Evolutionary conservation across 177 flowering plant species (phyloP), one percentile per base, ranked within the genome.

Genomic region (Vitis hybrid): DNA sequence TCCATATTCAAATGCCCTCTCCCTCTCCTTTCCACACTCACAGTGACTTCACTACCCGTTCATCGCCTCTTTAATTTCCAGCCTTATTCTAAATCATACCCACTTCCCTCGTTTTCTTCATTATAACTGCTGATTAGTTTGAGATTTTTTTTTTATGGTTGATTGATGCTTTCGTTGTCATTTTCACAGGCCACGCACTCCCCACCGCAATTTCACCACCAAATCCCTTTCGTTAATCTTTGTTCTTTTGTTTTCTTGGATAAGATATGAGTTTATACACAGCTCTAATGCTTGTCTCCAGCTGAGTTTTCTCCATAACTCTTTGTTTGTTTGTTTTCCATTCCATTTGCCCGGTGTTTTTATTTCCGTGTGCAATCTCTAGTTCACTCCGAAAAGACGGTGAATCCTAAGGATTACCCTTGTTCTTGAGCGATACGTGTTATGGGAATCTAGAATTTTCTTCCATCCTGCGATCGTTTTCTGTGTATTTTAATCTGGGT

Each of bases 371-470:
- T 9, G 10, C 34, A 51, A 50, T 15, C 58, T 68, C 57, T 76
- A 61, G 81, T 75, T 74, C 65, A 69, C 70, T 68, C 77, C 76
- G 80, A 56, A 34, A 39, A 4, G 62, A 9, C 84, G 82, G 55
- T 74, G 60, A 66, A 68, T 72, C 50, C 81, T 39, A 78, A 6
- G 62, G 26, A 1, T 50, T 29, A 68, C 65, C 48, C 62, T 78
- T 74, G 74, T 73, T 54, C 5, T 71, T 15, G 4, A 59, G 67
- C 56, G 59, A 48, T 68, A 49, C 70, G 16, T 16, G 67, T 73
- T 34, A 55, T 66, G 52, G 53, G 16, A 45, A 12, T 50, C 53
- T 11, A 9, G 50, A 52, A 8, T 67, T 55, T 11, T 61, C 19
- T 64, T n/a, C 63, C 49, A 54, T 72, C 15, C 50, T n/a, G 20